Evolutionary conservation across 495 filamentous ascomycete genomes (phyloP).

Genomic region (Venustampulla echinocandica): DNA sequence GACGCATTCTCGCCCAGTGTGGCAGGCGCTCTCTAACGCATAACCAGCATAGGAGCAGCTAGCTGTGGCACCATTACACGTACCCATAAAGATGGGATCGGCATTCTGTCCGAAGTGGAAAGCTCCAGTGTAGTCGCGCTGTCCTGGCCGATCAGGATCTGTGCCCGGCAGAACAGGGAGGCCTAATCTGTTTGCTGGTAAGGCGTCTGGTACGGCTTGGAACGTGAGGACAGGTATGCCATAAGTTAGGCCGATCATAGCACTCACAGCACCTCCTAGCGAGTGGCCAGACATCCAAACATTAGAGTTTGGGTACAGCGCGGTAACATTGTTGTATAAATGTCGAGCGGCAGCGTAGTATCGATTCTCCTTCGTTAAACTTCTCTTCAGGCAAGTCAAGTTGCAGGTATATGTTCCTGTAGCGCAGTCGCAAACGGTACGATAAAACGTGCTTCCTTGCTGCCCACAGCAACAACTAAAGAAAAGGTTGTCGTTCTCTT

Average conservation of each 20-base stretch:
- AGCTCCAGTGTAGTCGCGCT: slow-evolving; percentile 62
- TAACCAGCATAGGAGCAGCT: slow-evolving; percentile 89
- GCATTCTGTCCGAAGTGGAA: slow-evolving; percentile 95
- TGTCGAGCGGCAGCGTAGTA: slow-evolving; percentile 85
- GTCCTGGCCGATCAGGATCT: slow-evolving; percentile 64
- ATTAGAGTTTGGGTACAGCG: slow-evolving; percentile 74
- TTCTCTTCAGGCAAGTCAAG: slow-evolving; percentile 70
- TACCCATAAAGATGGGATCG: slow-evolving; percentile 90
- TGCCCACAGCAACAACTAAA: slow-evolving; percentile 97
- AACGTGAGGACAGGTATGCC: slow-evolving; percentile 83
- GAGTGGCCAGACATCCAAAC: slow-evolving; percentile 64
- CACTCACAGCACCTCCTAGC: slow-evolving; percentile 77
- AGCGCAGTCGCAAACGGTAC: slow-evolving; percentile 86
- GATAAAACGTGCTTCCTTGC: slow-evolving; percentile 79
- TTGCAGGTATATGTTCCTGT: slow-evolving; percentile 80
- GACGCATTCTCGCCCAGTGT: slow-evolving; percentile 76
- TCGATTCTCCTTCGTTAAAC: slow-evolving; percentile 69
- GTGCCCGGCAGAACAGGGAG: slow-evolving; percentile 77
- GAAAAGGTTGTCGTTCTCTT: slow-evolving; percentile 93
- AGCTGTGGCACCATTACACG: slow-evolving; percentile 82
- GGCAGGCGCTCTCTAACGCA: slow-evolving; percentile 84
- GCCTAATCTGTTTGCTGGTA: slow-evolving; percentile 76
- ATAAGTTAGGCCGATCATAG: slow-evolving; percentile 81
- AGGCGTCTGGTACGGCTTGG: slow-evolving; percentile 81
- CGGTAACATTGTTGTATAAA: slow-evolving; percentile 85